phyloP scores from a whole-genome alignment of 2,329 filamentous ascomycete species.

The Aspergillus hiratsukae region DNA sequence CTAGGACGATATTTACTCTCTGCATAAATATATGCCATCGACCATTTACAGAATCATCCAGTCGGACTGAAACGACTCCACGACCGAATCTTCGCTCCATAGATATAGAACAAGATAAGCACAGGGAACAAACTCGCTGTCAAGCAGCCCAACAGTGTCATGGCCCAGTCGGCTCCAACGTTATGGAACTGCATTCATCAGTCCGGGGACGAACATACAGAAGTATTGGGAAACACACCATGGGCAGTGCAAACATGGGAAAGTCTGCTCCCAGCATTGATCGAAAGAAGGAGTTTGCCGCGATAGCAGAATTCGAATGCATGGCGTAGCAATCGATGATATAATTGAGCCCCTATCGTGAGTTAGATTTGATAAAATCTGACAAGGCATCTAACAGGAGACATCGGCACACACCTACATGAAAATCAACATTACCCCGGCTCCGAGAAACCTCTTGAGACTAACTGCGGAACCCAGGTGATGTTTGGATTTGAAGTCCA shows the following conservation, averaged over 20 bases:
- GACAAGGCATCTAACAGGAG: too few relatives aligned
- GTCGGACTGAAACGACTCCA: slow-evolving; percentile 36
- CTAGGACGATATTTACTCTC: background rate
- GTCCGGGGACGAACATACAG: background rate
- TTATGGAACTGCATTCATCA: slow-evolving; percentile 21
- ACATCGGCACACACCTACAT: too few relatives aligned
- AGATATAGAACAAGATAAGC: slow-evolving; percentile 43
- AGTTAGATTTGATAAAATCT: too few relatives aligned
- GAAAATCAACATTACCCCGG: too few relatives aligned
- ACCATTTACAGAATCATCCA: background rate
- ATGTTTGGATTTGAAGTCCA: too few relatives aligned
- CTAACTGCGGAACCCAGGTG: too few relatives aligned
- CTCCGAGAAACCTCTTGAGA: too few relatives aligned
- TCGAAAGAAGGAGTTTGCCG: slow-evolving; percentile 28
- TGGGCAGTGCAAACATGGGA: slow-evolving; percentile 23
- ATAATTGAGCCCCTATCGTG: too few relatives aligned
- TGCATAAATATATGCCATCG: background rate
- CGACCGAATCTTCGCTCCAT: slow-evolving; percentile 35
- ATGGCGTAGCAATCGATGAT: too few relatives aligned
- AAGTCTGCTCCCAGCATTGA: slow-evolving; percentile 25
- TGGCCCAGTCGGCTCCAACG: slow-evolving; percentile 27
- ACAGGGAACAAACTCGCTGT: slow-evolving; percentile 33
- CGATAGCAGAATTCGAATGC: slow-evolving; percentile 31
- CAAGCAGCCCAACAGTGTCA: slow-evolving; percentile 25
- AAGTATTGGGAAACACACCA: slow-evolving; percentile 3